These are phyloP conservation scores for Cytospora chrysosperma DNA, from an alignment of 2,329 filamentous ascomycete genomes.

Conservation along the genomic window DNA sequence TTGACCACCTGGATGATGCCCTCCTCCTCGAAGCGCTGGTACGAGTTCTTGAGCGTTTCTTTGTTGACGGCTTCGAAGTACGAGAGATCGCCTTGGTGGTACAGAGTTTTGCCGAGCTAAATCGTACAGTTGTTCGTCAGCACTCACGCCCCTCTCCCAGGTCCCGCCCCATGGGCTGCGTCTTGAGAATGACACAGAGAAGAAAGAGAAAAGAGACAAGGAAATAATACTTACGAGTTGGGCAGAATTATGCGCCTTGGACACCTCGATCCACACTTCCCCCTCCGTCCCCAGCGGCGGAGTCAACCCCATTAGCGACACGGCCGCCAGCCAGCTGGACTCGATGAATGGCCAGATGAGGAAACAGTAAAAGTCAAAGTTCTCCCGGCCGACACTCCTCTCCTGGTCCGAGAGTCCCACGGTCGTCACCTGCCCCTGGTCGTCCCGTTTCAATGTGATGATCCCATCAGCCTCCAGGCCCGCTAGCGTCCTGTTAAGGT, in stretches of 20 bases:
- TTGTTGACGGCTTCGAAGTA: slow-evolving; percentile 99
- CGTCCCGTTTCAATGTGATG: slow-evolving; percentile 63
- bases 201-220: no score
- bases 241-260: slow-evolving; percentile 76
- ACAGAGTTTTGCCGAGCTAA: slow-evolving; percentile 89
- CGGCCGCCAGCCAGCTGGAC: slow-evolving; percentile 85
- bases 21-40: slow-evolving; percentile 83
- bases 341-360: slow-evolving; percentile 98
- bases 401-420: slow-evolving; percentile 77
- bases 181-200: neutral
- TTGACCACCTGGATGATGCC: slow-evolving; percentile 78
- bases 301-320: slow-evolving; percentile 82
- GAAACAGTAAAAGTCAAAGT: slow-evolving; percentile 99
- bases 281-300: slow-evolving; percentile 61
- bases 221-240: slow-evolving; percentile 75
- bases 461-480: slow-evolving; percentile 78
- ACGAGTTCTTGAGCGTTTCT: slow-evolving; percentile 93
- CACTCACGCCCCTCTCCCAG: neutral
- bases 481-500: slow-evolving; percentile 75
- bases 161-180: slow-evolving; percentile 9
- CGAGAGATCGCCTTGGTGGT: slow-evolving; percentile 93
- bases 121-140: neutral
- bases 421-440: slow-evolving; percentile 55
- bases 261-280: slow-evolving; percentile 76
- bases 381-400: slow-evolving; percentile 77